Conservation (phyloP, 371 early-diverging fungal genomes). For the Syncephalastrum racemosum region DNA sequence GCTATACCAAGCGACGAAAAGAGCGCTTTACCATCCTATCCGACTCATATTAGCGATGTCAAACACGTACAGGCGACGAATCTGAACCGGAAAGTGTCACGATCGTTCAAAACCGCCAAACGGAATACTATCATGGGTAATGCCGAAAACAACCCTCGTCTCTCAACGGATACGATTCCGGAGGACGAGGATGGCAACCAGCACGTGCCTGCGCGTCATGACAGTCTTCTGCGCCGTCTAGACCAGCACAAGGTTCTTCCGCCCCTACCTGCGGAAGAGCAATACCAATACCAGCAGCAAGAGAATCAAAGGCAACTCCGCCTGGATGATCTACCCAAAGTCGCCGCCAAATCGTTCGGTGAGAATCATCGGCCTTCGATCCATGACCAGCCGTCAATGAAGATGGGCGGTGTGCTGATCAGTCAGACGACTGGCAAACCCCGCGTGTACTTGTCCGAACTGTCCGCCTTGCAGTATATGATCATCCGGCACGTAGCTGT, state of each 20-base stretch:
- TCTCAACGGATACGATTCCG: slow-evolving; percentile 7
- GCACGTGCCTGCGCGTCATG: slow-evolving; percentile 28
- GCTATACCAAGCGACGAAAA: slow-evolving; percentile 21
- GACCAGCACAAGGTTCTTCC: slow-evolving; percentile 34
- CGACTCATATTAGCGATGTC: slow-evolving; percentile 55
- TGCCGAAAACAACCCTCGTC: slow-evolving; percentile 10
- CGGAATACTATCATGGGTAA: slow-evolving; percentile 51
- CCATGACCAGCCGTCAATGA: background rate
- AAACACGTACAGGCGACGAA: slow-evolving; percentile 52
- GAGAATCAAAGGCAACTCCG: slow-evolving; percentile 1
- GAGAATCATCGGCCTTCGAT: background rate
- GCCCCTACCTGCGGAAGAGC: slow-evolving; percentile 14
- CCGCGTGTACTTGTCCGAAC: slow-evolving; percentile 70
- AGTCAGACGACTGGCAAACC: slow-evolving; percentile 20
- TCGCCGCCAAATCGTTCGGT: background rate
- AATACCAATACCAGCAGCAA: background rate
- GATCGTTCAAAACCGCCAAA: slow-evolving; percentile 58
- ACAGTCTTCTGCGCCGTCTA: slow-evolving; percentile 28
- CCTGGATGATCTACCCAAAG: slow-evolving; percentile 8
- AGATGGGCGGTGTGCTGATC: slow-evolving; percentile 4
- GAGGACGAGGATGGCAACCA: slow-evolving; percentile 5
- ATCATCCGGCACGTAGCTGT: slow-evolving; percentile 88
- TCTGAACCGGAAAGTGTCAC: slow-evolving; percentile 60
- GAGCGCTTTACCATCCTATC: slow-evolving; percentile 21
- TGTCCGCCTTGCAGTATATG: slow-evolving; percentile 83